Base-by-base conservation (phyloP, 208 protist genomes). In the Wallacemonas collosoma region DNA sequence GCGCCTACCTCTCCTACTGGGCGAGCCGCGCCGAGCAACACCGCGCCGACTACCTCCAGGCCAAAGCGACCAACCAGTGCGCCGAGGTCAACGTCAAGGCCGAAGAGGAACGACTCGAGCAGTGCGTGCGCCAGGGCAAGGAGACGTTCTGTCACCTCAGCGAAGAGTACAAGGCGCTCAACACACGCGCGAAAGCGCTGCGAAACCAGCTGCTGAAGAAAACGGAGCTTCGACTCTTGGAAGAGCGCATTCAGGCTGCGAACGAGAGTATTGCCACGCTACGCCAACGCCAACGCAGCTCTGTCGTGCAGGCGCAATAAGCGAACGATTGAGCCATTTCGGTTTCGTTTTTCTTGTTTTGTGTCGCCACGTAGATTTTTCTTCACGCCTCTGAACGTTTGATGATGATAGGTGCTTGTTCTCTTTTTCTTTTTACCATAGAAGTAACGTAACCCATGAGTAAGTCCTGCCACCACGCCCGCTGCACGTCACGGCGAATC, bases 1-100 rank as follows among this genome's bases (percentile, higher is more conserved):
- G 72, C 4, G 57, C 58, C 12, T 76, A 83, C 64, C 60, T 88
- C 4, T 65, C 58, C 2, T 80, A 75, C 64, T 89, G 87, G 87
- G 81, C 65, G 3, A 68, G 79, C 0, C 5, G 41, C 44, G 80
- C 83, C 1, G 51, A 81, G 38, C 26, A 26, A 26, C 48, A 55
- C 2, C 85, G 82, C 47, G 47, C 63, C 14, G 71, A 54, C 3
- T 91, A 91, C 73, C 71, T 81, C 39, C 41, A 51, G 14, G 48
- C 64, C 9, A 89, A 86, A 54, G 64, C 73, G 12, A 60, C 73
- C 53, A 65, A 64, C 35, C 60, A 77, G 26, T 51, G 72, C 7
- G n/a, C 26, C 9, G 64, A 65, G 41, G n/a, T n/a, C 6, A 26
- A 12, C 7, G 48, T 15, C 36, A 56, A 84, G 54, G n/a, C 44